Evolutionary conservation across 1,284 basidiomycete species (phyloP), one percentile per base, ranked within the genome.

Genomic region (Fomes fomentarius): DNA sequence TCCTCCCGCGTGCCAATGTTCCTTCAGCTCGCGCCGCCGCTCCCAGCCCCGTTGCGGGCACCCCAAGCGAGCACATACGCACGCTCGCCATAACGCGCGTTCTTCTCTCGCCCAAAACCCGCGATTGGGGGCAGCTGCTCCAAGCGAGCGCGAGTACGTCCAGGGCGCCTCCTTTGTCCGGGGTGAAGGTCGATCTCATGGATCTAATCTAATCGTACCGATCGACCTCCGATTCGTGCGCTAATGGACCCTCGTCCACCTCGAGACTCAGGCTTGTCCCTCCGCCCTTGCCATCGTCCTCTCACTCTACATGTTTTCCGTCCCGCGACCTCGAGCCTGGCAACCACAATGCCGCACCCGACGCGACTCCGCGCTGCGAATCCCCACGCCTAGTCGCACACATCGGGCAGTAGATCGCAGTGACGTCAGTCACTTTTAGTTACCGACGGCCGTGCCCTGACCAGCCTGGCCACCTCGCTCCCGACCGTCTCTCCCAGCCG

Each of bases 191-290:
- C 26, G 14, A 55, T 57, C 56, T 57, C 38, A 12, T 1, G n/a
- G 40, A 61, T 61, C 55, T 56, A 56, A 57, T 57, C 56, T 57
- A 19, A 57, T 61, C 59, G 37, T 21, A 26, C 47, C 59, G 59
- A 61, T 61, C 56, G 24, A 25, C 50, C 30, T 52, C 31, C 41
- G 46, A 21, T 54, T n/a, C 51, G 30, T 46, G 42, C 41, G 37
- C 22, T 47, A 15, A n/a, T 28, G 37, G 46, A 8, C 38, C 22
- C 35, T 44, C 39, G 21, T 28, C 46, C 24, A 52, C 54, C 58
- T 57, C 58, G 55, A 57, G 55, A 52, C 47, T 28, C 25, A 41
- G 54, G 41, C 57, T 52, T 58, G 57, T 30, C 28, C 28, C 47
- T 25, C 35, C 26, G 28, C 51, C 37, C 41, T 53, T 48, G 50